These are phyloP conservation scores for Termitomyces sp. DNA, from an alignment of 768 basidiomycete genomes.

Conservation along the genomic window DNA sequence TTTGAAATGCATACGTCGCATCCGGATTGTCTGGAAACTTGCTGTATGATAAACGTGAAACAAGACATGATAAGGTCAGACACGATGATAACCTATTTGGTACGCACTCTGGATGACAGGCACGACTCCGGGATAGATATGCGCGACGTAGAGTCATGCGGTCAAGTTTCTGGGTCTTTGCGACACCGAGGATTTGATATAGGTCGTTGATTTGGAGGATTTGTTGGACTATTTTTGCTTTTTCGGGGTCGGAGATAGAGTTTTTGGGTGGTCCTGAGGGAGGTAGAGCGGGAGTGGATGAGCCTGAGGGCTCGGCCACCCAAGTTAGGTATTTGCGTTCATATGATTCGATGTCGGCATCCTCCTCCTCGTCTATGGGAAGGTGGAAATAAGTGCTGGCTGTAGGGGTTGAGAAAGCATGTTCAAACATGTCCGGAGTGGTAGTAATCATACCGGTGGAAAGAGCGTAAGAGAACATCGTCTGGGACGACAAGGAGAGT, in stretches of 20 bases:
- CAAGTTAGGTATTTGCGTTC: conserved; percentile 45
- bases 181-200: conserved; percentile 67
- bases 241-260: conserved; percentile 6
- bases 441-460: conserved; percentile 28
- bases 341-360: conserved; percentile 39
- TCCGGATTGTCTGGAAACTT: conserved; percentile 76
- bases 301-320: conserved; percentile 33
- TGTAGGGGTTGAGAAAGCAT: conserved; percentile 17
- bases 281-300: conserved; percentile 12
- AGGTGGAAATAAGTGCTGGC: conserved; percentile 61
- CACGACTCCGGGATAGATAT: conserved; percentile 68
- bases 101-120: conserved; percentile 84
- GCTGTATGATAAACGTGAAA: conserved; percentile 31
- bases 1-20: conserved; percentile 83
- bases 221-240: conserved; percentile 32
- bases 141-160: conserved; percentile 62
- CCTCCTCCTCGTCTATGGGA: conserved; percentile 54
- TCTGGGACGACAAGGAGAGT: conserved; percentile 6
- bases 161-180: conserved; percentile 45
- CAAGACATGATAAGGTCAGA: conserved; percentile 6
- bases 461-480: conserved; percentile 43
- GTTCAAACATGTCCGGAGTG: neutral
- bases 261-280: conserved; percentile 1
- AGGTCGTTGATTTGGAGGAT: conserved; percentile 62
- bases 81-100: neutral